Base-by-base conservation (phyloP, 768 basidiomycete species). In the Amanita exitialis region DNA sequence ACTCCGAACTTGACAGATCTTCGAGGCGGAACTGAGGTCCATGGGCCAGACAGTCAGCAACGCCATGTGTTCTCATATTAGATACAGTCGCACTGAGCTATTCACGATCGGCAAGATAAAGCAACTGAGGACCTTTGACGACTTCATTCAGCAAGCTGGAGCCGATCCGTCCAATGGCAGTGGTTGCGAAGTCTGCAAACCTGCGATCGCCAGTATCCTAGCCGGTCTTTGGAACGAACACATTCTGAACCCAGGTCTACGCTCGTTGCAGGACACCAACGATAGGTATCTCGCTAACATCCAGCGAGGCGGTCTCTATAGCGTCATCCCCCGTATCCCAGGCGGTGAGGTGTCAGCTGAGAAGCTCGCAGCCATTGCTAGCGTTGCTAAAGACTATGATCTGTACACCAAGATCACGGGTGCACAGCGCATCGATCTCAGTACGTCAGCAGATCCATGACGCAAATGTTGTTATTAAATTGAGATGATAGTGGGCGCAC, bases 161-260 rank as follows among this genome's bases (percentile, higher is more conserved):
- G 65, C 69, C 18, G 69, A 70, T 35, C 64, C 69, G 30, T 48
- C 35, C 37, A 65, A 73, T 38, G 68, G 78, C 0, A 56, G 81
- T 5, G 86, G 86, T 1, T 89, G 86, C 56, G 86, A 87, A 63
- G 63, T 81, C 20, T 89, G 86, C 66, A 85, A 82, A 57, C 86
- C 86, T 3, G 77, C 75, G 5, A 69, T 86, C 28, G 85, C 75
- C 23, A 74, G 75, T 52, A 73, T 75, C 35, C 58, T 76, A 23
- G 69, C 74, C 1, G 71, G 72, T 55, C 57, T 76, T 62, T 67
- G 75, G 64, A 86, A 86, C 55, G 83, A 84, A 56, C 76, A 77
- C 55, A 65, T 89, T 48, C 73, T 87, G 72, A 66, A 74, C 13
- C 76, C 79, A 0, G 69, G 64, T 10, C 83, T 85, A 56, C 82